Conservation (phyloP, 2,329 filamentous ascomycete species). For the Cordyceps pruinosa region DNA sequence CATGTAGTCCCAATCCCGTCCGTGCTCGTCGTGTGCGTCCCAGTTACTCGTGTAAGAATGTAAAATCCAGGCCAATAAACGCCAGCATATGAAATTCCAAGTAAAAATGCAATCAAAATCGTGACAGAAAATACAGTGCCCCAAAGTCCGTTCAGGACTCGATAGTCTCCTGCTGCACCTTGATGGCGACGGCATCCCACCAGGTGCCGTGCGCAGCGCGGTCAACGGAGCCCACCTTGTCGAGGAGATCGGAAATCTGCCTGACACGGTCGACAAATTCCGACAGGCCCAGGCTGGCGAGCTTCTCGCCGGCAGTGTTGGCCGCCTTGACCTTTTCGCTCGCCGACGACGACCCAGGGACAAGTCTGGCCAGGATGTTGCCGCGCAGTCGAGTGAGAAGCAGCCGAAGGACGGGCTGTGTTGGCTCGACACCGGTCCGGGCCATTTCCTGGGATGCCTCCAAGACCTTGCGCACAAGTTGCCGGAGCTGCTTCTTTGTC, state of each 20-base stretch:
- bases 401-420: slow-evolving; percentile 56
- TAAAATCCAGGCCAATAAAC: not conserved
- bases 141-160: not conserved
- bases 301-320: slow-evolving; percentile 60
- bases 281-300: slow-evolving; percentile 62
- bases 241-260: slow-evolving; percentile 62
- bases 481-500: slow-evolving; percentile 52
- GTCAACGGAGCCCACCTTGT: slow-evolving; percentile 59
- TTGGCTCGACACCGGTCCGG: slow-evolving; percentile 33
- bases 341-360: slow-evolving; percentile 59
- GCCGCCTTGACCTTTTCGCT: slow-evolving; percentile 65
- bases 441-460: slow-evolving; percentile 42
- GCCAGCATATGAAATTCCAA: not conserved
- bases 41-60: not conserved
- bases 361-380: slow-evolving; percentile 59
- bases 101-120: not conserved
- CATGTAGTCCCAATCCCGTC: not conserved
- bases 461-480: slow-evolving; percentile 50
- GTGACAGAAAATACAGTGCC: not conserved
- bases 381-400: slow-evolving; percentile 60
- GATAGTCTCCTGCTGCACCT: slow-evolving; percentile 40
- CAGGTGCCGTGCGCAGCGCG: slow-evolving; percentile 59
- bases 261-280: slow-evolving; percentile 67
- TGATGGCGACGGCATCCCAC: slow-evolving; percentile 62
- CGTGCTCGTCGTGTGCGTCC: not conserved